Evolutionary conservation across 352 stramenopile species (phyloP), one percentile per base, ranked within the genome.

Genomic region (Phytophthora capsici): DNA sequence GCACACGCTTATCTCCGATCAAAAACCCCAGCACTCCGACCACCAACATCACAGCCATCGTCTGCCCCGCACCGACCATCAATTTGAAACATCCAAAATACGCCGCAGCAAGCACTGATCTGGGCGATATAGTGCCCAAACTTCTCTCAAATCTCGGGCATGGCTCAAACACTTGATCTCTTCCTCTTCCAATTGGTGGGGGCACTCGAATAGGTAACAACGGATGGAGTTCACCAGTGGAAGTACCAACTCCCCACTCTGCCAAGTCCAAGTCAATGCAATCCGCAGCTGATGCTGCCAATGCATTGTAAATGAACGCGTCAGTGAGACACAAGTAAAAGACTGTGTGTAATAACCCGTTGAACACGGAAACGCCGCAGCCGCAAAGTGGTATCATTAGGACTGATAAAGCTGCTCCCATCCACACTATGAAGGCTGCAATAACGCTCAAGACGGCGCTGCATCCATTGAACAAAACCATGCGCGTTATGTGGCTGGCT

Each of bases 41-140:
- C 43, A 86, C 37, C 36, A 86, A 32, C 16, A 17, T 20, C 36
- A 86, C 51, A 12, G 66, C 23, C 0, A 80, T 40, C n/a, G 73
- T n/a, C n/a, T 70, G 77, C n/a, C 67, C 54, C n/a, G 67, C 40
- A 0, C 65, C 71, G 22, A 84, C 47, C 37, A 82, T 6, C n/a
- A 76, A 13, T 48, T 86, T 86, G 40, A 84, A 63, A 6, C 65
- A 75, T 23, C 72, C 77, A 54, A 88, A 86, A 66, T 87, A 90
- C 22, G 83, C 57, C 1, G 57, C 48, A 2, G 75, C 70, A 23
- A 88, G 66, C 22, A 85, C 57, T 3, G 75, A 62, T 20, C 73
- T 77, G 3, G 78, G 68, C 7, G 79, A 84, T 20, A 62, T 38
- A 4, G 41, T 48, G 7, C 62, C 64, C n/a, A 86, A 57, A n/a